Percentiles rank a stretch among this genome's conserved stretches.
phyloP scores from a whole-genome alignment of 352 stramenopile species.

The Elongisporangium undulatum region DNA sequence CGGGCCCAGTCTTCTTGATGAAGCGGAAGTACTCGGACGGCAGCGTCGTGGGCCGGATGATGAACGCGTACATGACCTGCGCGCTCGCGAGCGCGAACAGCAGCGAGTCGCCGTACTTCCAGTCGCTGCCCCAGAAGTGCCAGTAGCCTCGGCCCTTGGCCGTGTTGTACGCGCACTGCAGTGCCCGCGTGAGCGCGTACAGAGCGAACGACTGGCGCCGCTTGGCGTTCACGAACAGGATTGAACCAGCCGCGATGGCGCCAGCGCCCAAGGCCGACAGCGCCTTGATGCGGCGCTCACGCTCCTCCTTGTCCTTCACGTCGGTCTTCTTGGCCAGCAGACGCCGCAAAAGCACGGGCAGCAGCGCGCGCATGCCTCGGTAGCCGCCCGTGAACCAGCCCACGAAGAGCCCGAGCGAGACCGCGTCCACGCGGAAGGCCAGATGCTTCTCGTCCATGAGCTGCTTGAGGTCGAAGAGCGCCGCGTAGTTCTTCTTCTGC shows the following conservation, averaged over 20 bases:
- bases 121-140: constrained; percentile 88
- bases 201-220: constrained; percentile 71
- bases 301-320: constrained; percentile 2
- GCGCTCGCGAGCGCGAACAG: constrained; percentile 74
- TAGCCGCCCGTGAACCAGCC: constrained; percentile 84
- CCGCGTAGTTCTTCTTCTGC: constrained; percentile 36
- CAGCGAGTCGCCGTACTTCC: constrained; percentile 73
- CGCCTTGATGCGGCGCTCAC: constrained; percentile 30
- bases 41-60: constrained; percentile 69
- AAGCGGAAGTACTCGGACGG: constrained; percentile 80
- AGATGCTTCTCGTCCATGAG: constrained; percentile 77
- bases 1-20: constrained; percentile 68
- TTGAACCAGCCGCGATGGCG: constrained; percentile 48
- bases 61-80: constrained; percentile 86
- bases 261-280: constrained; percentile 50
- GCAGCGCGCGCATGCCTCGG: constrained; percentile 43
- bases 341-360: constrained; percentile 39
- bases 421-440: constrained; percentile 76
- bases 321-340: constrained; percentile 5
- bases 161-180: constrained; percentile 85
- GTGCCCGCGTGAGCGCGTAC: constrained; percentile 75
- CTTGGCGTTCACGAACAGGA: constrained; percentile 48
- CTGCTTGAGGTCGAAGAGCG: constrained; percentile 42
- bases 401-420: constrained; percentile 83
- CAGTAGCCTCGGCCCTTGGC: constrained; percentile 71